Conservation (phyloP, 2,329 filamentous ascomycete genomes). For the Neodidymelliopsis sp. region DNA sequence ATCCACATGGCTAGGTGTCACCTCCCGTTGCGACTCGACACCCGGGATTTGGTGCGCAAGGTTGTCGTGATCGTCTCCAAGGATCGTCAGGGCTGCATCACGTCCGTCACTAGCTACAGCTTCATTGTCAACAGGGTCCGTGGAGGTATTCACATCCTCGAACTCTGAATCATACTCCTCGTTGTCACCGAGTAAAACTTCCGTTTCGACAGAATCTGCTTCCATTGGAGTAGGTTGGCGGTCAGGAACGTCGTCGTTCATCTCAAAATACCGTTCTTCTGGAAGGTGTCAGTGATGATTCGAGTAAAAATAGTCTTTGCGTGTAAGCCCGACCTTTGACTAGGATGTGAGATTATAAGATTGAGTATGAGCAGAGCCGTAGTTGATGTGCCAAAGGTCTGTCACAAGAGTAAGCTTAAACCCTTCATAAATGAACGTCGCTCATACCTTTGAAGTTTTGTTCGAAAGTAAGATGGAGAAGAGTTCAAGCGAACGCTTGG, state of each 20-base stretch:
- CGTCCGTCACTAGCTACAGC: not conserved
- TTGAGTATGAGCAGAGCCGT: not conserved
- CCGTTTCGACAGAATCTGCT: not conserved
- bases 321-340: too few species aligned
- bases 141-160: not conserved
- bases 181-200: not conserved
- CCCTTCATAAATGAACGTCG: not conserved
- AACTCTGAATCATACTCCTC: not conserved
- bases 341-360: not conserved
- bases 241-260: not conserved
- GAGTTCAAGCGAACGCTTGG: not conserved
- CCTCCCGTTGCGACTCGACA: not conserved
- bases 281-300: not conserved
- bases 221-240: constrained; percentile 5
- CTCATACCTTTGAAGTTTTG: not conserved
- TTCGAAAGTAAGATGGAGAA: not conserved
- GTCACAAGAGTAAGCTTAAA: not conserved
- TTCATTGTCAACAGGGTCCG: not conserved
- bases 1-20: not conserved
- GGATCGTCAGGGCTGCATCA: not conserved
- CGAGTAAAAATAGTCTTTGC: too few species aligned
- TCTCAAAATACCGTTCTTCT: not conserved
- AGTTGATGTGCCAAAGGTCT: not conserved
- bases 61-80: not conserved
- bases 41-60: not conserved